Evolutionary conservation across 768 basidiomycete species (phyloP), one percentile per base, ranked within the genome.

Genomic region (Mycena haematopus): DNA sequence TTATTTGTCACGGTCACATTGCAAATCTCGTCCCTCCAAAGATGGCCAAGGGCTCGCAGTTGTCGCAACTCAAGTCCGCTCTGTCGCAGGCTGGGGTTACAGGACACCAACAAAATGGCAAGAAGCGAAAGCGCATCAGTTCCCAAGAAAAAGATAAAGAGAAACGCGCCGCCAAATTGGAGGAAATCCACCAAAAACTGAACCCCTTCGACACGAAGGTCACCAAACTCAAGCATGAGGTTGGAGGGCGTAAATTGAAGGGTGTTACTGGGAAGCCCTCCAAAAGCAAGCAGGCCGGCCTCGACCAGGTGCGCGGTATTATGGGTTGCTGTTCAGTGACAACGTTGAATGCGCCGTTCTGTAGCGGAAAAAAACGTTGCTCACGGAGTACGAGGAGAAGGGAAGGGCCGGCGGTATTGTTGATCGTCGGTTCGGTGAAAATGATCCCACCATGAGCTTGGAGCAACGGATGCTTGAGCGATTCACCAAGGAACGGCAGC

Each of bases 391-490:
- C 56, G 86, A 93, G 63, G 85, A 91, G 52, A 90, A 87, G 67
- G 88, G 86, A 51, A 90, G 88, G 65, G 87, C 91, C 11, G 96
- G 95, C 6, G 93, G 95, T 6, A 89, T 99, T 60, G 78, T 96
- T 59, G 97, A 99, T 76, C 86, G 93, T 54, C 90, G 97, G 21
- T 98, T 99, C 72, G 97, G 97, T 77, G 97, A 99, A 84, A 89
- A 93, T 72, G 89, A 99, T 65, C 89, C 95, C 2, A 84, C 88
- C 11, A 88, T 99, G 85, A 89, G 92, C n/a, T 80, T 95, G 33
- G 97, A 99, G 74, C 96, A 99, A 67, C 90, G 95, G 64, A 98
- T 98, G 90, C 82, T 98, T 38, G 95, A 96, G 75, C 90, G 97
- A 31, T 99, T 98, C 74, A 98, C 96, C 11, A 84, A 84, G 66